Evolutionary conservation across 306 rosid genomes (phyloP), one percentile per base, ranked within the genome.

Genomic region (Cicer arietinum): DNA sequence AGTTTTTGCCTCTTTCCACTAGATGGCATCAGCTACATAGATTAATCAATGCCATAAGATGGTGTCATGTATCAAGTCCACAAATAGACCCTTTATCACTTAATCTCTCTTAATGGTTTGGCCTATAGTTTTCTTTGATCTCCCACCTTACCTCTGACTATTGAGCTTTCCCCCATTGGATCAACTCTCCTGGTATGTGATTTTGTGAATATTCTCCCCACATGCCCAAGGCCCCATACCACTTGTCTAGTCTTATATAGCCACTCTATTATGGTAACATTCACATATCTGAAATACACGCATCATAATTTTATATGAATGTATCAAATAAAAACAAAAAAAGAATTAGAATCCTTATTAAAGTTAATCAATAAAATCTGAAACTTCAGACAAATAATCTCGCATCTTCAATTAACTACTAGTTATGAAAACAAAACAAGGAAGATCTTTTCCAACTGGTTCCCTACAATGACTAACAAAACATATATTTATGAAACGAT

Each of bases 341-440:
- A 44, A 40, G 8, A 57, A 18, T 46, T 11, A 41, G 11, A 64
- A 6, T 9, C 12, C 22, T 47, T 43, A 40, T 39, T 11, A 60
- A 67, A 7, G 40, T 44, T 44, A 60, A 68, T 43, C 52, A 74
- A 45, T 40, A 25, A 74, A 58, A 58, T 60, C 51, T 60, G 40
- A 61, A 75, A 62, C 25, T 61, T 30, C 30, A 37, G 42, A 14
- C 11, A 46, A 60, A 14, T 22, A 22, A 67, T 18, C 45, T n/a
- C 43, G 44, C 11, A 67, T 74, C 42, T 39, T 71, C 60, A 75
- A 16, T 62, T 69, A 69, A 51, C 56, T 35, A 50, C 30, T 25
- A 25, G 30, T 25, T 25, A 43, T 17, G 9, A 43, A 14, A 42
- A 76, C 30, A 6, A n/a, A 54, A 53, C 10, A 44, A 41, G 20